These are phyloP conservation scores for Alternaria sp. DNA, from an alignment of 2,329 filamentous ascomycete genomes.

Conservation along the genomic window DNA sequence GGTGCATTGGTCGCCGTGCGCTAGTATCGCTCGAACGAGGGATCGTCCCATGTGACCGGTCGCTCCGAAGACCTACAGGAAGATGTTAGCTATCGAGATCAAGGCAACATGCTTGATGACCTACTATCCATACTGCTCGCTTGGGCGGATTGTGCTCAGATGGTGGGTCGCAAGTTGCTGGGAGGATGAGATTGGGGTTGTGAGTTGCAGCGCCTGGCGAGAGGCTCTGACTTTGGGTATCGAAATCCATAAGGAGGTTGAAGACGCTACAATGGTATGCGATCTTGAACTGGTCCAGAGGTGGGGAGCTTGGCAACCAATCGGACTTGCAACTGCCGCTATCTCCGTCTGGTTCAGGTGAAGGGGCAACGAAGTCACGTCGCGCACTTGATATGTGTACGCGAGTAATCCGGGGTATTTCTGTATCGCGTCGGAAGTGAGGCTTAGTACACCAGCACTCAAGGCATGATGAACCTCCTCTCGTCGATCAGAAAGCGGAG, in stretches of 20 bases:
- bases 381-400: background rate
- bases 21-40: slow-evolving; percentile 80
- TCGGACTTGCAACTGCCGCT: slow-evolving; percentile 33
- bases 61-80: slow-evolving; percentile 77
- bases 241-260: slow-evolving; percentile 41
- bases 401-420: background rate
- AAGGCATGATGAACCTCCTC: slow-evolving; percentile 32
- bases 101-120: slow-evolving; percentile 27
- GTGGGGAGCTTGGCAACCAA: slow-evolving; percentile 37
- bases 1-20: slow-evolving; percentile 81
- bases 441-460: background rate
- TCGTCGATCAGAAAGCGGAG: slow-evolving; percentile 37
- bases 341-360: slow-evolving; percentile 15
- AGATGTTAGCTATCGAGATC: background rate
- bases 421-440: background rate
- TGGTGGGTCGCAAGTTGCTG: slow-evolving; percentile 85
- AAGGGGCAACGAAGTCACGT: slow-evolving; percentile 1
- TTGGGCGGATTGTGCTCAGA: slow-evolving; percentile 71
- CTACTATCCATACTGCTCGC: slow-evolving; percentile 87
- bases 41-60: slow-evolving; percentile 97
- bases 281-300: slow-evolving; percentile 21
- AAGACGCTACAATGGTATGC: slow-evolving; percentile 11
- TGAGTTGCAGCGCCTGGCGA: slow-evolving; percentile 45
- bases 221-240: slow-evolving; percentile 44
- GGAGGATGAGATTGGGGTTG: slow-evolving; percentile 65